phyloP scores from a whole-genome alignment of 2,329 filamentous ascomycete genomes.

The Cladosporium colombiae region DNA sequence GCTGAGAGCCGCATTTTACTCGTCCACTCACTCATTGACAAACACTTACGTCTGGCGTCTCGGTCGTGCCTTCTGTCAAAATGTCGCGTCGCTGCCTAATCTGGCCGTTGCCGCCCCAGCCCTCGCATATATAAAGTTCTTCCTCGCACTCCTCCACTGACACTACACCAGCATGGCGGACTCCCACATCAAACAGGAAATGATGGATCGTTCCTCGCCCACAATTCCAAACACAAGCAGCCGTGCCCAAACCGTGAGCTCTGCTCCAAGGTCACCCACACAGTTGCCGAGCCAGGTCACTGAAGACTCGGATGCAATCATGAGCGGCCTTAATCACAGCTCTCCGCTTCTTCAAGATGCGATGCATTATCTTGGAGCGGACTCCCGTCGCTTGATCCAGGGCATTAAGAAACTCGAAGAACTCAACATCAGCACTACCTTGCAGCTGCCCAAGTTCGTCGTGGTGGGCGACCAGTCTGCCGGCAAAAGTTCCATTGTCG shows the following conservation, averaged over 20 bases:
- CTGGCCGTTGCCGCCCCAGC: neutral
- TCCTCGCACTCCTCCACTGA: neutral
- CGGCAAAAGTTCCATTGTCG: conserved; percentile 71
- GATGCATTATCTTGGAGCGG: conserved; percentile 59
- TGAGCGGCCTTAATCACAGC: conserved; percentile 15
- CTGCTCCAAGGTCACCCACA: neutral
- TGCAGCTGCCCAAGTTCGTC: conserved; percentile 74
- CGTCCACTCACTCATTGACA: neutral
- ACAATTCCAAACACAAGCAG: conserved; percentile 6
- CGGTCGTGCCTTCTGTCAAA: neutral
- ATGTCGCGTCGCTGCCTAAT: neutral
- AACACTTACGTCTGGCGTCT: neutral
- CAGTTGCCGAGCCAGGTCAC: neutral
- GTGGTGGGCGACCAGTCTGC: conserved; percentile 83
- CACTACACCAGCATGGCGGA: neutral
- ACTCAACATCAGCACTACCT: conserved; percentile 69
- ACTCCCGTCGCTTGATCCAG: conserved; percentile 65
- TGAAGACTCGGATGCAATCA: conserved; percentile 7
- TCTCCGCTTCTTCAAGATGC: conserved; percentile 18
- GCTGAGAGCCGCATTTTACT: neutral
- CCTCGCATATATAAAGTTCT: neutral
- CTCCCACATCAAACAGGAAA: conserved; percentile 1
- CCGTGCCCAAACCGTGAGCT: conserved; percentile 6
- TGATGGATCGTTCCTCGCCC: neutral
- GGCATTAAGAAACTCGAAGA: conserved; percentile 68